Conservation (phyloP, 169 alveolate genomes). For the Cryptosporidium muris region DNA sequence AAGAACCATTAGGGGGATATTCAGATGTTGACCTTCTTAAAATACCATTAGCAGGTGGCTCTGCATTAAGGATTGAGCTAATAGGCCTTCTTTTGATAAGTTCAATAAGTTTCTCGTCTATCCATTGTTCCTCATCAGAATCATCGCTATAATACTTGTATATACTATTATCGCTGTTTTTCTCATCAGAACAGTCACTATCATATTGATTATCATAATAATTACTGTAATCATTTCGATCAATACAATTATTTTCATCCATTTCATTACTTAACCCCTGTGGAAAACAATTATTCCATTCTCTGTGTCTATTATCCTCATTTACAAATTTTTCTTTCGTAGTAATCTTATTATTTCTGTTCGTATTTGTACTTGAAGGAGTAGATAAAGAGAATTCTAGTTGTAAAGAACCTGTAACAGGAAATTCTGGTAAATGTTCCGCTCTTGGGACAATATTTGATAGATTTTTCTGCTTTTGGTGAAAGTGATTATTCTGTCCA, state of each 20-base stretch:
- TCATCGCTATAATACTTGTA: neutral
- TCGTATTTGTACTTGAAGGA: neutral
- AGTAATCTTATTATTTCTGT: neutral
- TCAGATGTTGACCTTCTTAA: slow-evolving; percentile 44
- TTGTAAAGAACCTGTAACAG: neutral
- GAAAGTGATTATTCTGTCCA: slow-evolving; percentile 27
- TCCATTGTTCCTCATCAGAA: slow-evolving; percentile 32
- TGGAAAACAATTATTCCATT: neutral
- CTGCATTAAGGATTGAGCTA: slow-evolving; percentile 42
- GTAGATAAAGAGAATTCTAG: neutral
- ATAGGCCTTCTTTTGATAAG: slow-evolving; percentile 44
- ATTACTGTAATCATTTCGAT: neutral
- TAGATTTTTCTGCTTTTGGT: neutral
- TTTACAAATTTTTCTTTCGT: neutral
- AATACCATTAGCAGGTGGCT: slow-evolving; percentile 47
- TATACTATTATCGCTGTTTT: slow-evolving; percentile 2
- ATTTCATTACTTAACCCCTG: neutral
- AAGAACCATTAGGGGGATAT: slow-evolving; percentile 9
- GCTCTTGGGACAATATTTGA: neutral
- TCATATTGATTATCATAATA: neutral
- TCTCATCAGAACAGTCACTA: slow-evolving; percentile 3
- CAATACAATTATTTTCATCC: neutral
- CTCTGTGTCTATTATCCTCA: neutral
- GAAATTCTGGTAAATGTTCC: neutral
- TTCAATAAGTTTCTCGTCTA: slow-evolving; percentile 40